Percentiles rank a stretch among this genome's conserved stretches.
phyloP scores from a whole-genome alignment of 139 green algal genomes.

The Chlamydomonas sphaeroides region DNA sequence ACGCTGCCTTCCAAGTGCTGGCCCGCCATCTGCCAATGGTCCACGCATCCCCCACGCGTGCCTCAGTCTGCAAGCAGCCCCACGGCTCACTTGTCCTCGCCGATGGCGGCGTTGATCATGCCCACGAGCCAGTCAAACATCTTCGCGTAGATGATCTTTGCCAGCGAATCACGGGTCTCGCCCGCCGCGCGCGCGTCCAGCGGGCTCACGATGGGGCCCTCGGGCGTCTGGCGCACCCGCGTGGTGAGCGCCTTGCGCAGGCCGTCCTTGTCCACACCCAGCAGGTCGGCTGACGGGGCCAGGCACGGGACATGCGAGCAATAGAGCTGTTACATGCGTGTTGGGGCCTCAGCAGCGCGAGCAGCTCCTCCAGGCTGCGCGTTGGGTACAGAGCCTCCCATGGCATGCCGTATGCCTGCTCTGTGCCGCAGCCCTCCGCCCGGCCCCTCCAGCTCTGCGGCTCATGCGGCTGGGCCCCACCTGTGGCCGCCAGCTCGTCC shows the following conservation, averaged over 20 bases:
- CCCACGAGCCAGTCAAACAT: slow-evolving; percentile 98
- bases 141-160: slow-evolving; percentile 95
- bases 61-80: too few species aligned
- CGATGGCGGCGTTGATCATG: slow-evolving; percentile 74
- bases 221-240: slow-evolving; percentile 87
- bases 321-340: too few species aligned
- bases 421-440: too few species aligned
- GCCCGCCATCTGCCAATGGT: not conserved
- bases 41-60: too few species aligned
- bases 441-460: too few species aligned
- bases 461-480: not conserved
- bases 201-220: slow-evolving; percentile 91
- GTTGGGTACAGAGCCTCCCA: too few species aligned
- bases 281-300: slow-evolving; percentile 72
- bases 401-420: too few species aligned
- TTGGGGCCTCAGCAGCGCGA: too few species aligned
- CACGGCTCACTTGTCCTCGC: slow-evolving; percentile 57
- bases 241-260: slow-evolving; percentile 91
- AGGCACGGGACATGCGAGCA: too few species aligned
- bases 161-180: slow-evolving; percentile 92
- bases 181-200: slow-evolving; percentile 84
- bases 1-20: too few species aligned
- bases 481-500: slow-evolving; percentile 45
- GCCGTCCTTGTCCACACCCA: slow-evolving; percentile 78
- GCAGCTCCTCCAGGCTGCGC: too few species aligned